A percentile compares a stretch with the other conserved stretches of the same genome.
phyloP scores from a whole-genome alignment of 148 eudicot genomes.

The Chenopodium berlandieri region DNA sequence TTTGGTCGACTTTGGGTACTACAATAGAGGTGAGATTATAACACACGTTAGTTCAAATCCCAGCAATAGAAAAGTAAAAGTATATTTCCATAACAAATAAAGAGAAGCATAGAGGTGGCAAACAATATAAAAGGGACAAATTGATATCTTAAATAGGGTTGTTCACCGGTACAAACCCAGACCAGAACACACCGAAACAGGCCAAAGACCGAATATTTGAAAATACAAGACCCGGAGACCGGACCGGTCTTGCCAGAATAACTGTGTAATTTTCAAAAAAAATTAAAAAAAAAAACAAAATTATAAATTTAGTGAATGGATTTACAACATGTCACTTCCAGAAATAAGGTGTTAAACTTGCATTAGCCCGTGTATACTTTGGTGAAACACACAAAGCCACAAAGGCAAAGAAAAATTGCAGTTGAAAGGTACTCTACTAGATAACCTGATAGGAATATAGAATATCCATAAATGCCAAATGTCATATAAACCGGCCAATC shows the following conservation, averaged over 20 bases:
- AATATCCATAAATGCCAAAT: neutral
- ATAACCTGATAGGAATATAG: neutral
- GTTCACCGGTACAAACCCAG: too few species aligned
- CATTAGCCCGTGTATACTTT: neutral
- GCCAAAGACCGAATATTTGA: too few species aligned
- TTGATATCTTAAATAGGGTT: neutral
- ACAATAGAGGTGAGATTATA: slow-evolving; percentile 14
- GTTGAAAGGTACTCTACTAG: neutral
- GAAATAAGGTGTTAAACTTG: neutral
- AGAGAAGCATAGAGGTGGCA: neutral
- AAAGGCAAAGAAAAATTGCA: neutral
- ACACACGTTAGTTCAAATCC: neutral
- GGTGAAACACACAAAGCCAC: neutral
- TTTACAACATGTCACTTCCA: neutral
- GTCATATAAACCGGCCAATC: too few species aligned
- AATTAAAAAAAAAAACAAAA: neutral
- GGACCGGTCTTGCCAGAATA: neutral
- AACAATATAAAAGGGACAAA: neutral
- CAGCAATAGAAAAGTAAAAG: neutral
- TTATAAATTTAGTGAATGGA: neutral
- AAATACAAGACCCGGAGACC: too few species aligned
- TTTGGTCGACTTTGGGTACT: slow-evolving; percentile 58
- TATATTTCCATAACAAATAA: neutral
- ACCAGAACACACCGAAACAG: too few species aligned
- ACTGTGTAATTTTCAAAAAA: neutral